Evolutionary conservation across 2,329 filamentous ascomycete genomes (phyloP).

Genomic region (Curvularia lunata): DNA sequence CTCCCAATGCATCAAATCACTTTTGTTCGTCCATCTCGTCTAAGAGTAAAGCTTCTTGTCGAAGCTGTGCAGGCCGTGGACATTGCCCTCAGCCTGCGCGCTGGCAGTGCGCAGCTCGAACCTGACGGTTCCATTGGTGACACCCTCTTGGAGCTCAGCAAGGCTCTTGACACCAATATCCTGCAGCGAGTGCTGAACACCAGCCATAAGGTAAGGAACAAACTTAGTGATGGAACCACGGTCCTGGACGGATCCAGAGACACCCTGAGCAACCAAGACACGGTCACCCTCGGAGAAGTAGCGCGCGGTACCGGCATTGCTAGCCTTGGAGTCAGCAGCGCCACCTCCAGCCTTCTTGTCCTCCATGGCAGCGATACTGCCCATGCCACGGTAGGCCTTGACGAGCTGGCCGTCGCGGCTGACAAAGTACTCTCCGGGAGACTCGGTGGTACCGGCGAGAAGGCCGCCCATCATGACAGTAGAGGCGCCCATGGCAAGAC

Average conservation of each 20-base stretch:
- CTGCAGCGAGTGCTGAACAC: constrained; percentile 96
- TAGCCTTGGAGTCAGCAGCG: constrained; percentile 70
- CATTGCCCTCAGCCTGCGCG: constrained; percentile 94
- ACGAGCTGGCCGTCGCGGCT: constrained; percentile 96
- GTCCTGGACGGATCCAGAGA: constrained; percentile 84
- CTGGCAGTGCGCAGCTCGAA: constrained; percentile 95
- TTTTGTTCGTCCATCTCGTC: constrained; percentile 6
- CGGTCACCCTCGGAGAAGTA: constrained; percentile 98
- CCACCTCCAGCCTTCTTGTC: constrained; percentile 91
- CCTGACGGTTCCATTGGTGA: constrained; percentile 75
- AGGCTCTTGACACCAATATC: constrained; percentile 89
- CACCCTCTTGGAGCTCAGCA: constrained; percentile 74
- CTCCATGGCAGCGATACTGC: constrained; percentile 98
- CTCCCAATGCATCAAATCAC: constrained; percentile 36
- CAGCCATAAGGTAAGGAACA: constrained; percentile 91
- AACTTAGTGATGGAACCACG: constrained; percentile 91
- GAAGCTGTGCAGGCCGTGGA: constrained; percentile 95
- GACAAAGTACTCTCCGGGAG: constrained; percentile 94
- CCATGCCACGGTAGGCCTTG: constrained; percentile 99
- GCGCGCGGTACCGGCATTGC: constrained; percentile 92
- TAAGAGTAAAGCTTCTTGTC: constrained; percentile 99
- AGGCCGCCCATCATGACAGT: constrained; percentile 99
- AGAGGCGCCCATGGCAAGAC: constrained; percentile 88
- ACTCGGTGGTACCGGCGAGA: constrained; percentile 95
- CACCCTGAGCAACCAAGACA: constrained; percentile 94